Evolutionary conservation across 495 filamentous ascomycete genomes (phyloP).

Genomic region (Podospora pseudopauciseta): DNA sequence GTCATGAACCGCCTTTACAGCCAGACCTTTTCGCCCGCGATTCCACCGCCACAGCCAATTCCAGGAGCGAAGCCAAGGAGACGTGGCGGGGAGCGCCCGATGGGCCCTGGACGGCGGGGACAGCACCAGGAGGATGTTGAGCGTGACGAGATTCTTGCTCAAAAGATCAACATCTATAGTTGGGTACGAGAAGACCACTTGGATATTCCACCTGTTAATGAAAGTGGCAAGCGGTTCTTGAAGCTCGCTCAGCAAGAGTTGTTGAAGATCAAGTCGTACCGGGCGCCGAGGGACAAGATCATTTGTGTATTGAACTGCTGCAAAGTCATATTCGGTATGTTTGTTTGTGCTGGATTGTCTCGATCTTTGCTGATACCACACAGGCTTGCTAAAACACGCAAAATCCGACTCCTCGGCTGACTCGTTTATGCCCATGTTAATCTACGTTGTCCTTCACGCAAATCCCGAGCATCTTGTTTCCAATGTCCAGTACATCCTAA

Average conservation of each 20-base stretch:
- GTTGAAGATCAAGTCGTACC: constrained; percentile 90
- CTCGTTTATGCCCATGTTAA: constrained; percentile 90
- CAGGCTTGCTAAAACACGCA: constrained; percentile 84
- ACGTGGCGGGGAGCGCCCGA: constrained; percentile 61
- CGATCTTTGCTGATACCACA: constrained; percentile 18
- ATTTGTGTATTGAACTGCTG: constrained; percentile 98
- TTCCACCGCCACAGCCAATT: constrained; percentile 73
- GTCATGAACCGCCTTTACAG: constrained; percentile 98
- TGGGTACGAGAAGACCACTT: constrained; percentile 94
- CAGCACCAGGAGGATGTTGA: constrained; percentile 99
- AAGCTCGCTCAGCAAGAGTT: constrained; percentile 91
- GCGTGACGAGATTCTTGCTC: constrained; percentile 86
- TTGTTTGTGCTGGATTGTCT: not conserved
- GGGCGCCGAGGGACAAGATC: constrained; percentile 94
- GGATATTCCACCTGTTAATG: constrained; percentile 83
- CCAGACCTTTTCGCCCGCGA: constrained; percentile 94
- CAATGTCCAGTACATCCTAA: constrained; percentile 96
- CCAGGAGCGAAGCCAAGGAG: constrained; percentile 65
- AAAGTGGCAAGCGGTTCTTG: constrained; percentile 82
- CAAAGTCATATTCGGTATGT: constrained; percentile 95
- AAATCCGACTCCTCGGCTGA: constrained; percentile 94
- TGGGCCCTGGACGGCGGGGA: constrained; percentile 79
- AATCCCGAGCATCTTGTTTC: constrained; percentile 94
- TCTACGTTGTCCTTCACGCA: constrained; percentile 90
- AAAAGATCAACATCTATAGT: constrained; percentile 93